These are phyloP conservation scores for Carpinus fangiana DNA, from an alignment of 306 rosid genomes.

Conservation along the genomic window DNA sequence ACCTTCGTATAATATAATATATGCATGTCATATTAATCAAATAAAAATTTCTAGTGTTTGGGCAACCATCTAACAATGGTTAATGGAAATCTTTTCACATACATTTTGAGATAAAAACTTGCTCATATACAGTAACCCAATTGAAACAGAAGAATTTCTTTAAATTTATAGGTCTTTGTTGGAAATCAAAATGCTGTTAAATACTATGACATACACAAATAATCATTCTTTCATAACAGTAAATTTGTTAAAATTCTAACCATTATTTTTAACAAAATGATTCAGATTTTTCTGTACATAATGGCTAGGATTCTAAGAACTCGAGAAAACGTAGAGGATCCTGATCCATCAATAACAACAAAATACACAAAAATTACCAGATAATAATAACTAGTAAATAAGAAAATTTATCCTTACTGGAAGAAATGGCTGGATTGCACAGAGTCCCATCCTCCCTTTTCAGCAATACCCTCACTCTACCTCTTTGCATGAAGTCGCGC, in stretches of 20 bases:
- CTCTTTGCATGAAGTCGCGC: constrained; percentile 88
- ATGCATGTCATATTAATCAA: not conserved
- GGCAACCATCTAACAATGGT: not conserved
- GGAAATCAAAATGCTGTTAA: not conserved
- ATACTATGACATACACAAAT: not conserved
- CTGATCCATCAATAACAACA: not conserved
- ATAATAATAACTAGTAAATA: not conserved
- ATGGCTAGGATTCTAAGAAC: too few species aligned
- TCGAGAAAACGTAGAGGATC: not conserved
- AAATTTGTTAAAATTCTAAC: not conserved
- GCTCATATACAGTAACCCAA: not conserved
- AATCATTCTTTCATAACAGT: too few species aligned
- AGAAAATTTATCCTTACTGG: constrained; percentile 48
- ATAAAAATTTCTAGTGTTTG: not conserved
- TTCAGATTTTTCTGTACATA: too few species aligned
- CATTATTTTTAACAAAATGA: not conserved
- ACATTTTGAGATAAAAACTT: not conserved
- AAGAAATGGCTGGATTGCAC: constrained; percentile 55
- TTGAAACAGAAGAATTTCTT: not conserved
- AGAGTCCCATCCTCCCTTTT: constrained; percentile 81
- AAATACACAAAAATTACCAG: not conserved
- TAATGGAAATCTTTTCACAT: not conserved
- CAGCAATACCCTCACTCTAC: constrained; percentile 78
- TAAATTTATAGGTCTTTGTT: not conserved
- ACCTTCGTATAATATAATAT: not conserved